A percentile compares a stretch with the other conserved stretches of the same genome.
These are phyloP conservation scores for Vickermania ingenoplastis DNA, from an alignment of 208 protist species.

Conservation along the genomic window DNA sequence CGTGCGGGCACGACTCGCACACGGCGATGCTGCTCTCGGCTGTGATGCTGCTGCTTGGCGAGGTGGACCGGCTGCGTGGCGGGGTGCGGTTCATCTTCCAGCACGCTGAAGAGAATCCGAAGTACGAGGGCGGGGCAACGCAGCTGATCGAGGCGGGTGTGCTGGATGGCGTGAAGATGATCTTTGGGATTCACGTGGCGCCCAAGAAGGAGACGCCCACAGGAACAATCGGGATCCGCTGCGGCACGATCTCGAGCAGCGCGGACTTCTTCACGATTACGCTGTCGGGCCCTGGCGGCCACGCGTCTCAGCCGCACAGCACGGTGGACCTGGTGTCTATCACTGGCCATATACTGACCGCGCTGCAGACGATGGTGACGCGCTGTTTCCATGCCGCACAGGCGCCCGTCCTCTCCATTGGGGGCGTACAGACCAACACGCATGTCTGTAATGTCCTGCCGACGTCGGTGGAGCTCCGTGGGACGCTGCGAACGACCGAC, in stretches of 20 bases:
- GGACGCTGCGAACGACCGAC: constrained; percentile 35
- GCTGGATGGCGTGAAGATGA: constrained; percentile 35
- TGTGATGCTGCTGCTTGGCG: constrained; percentile 35
- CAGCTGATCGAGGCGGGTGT: constrained; percentile 33
- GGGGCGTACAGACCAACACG: constrained; percentile 21
- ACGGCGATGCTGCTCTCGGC: constrained; percentile 46
- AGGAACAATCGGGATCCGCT: constrained; percentile 10
- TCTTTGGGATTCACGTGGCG: constrained; percentile 43
- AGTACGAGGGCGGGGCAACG: constrained; percentile 25
- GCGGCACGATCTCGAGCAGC: constrained; percentile 19
- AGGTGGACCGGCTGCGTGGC: constrained; percentile 33
- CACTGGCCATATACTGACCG: constrained; percentile 21
- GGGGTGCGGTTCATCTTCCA: constrained; percentile 69
- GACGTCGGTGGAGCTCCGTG: constrained; percentile 26
- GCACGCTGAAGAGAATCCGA: constrained; percentile 44
- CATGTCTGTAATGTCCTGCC: constrained; percentile 57
- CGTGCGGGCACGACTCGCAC: constrained; percentile 51
- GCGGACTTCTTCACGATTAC: constrained; percentile 21
- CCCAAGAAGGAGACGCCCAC: constrained; percentile 9
- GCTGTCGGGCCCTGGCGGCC: constrained; percentile 33
- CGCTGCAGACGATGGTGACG: constrained; percentile 45
- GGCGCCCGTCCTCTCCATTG: constrained; percentile 38
- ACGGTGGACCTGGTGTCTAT: constrained; percentile 41
- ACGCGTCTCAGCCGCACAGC: constrained; percentile 47
- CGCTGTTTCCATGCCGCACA: constrained; percentile 22